Evolutionary conservation across 1,284 basidiomycete species (phyloP).

Genomic region (Moesziomyces parantarcticus): DNA sequence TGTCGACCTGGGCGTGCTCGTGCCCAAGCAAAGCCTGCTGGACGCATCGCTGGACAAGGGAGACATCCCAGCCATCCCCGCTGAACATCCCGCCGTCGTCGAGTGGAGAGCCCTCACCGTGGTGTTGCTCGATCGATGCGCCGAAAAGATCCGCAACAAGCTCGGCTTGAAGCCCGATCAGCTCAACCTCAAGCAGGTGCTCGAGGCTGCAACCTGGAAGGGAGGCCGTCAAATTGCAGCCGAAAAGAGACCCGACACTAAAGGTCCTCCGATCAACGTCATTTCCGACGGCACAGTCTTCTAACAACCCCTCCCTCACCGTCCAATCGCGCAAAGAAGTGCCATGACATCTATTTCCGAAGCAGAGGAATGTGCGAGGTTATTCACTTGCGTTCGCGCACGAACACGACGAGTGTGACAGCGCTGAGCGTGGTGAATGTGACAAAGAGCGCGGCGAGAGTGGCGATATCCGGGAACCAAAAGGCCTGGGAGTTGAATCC

Average conservation of each 20-base stretch:
- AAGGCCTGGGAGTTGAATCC: slow-evolving; percentile 56
- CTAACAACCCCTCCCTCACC: not conserved
- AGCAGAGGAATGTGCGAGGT: not conserved
- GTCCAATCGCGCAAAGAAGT: not conserved
- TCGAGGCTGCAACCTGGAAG: slow-evolving; percentile 96
- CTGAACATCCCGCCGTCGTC: slow-evolving; percentile 86
- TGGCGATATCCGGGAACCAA: slow-evolving; percentile 54
- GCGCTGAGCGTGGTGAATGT: slow-evolving; percentile 25
- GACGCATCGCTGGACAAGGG: slow-evolving; percentile 71
- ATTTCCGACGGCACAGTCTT: slow-evolving; percentile 42
- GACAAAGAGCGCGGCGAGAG: slow-evolving; percentile 32
- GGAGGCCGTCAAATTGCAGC: slow-evolving; percentile 88
- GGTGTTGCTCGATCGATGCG: slow-evolving; percentile 74
- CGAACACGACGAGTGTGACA: slow-evolving; percentile 49
- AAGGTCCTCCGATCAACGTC: slow-evolving; percentile 80
- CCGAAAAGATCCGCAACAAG: slow-evolving; percentile 31
- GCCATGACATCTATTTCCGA: not conserved
- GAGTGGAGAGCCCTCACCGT: slow-evolving; percentile 97
- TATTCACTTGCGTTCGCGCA: slow-evolving; percentile 45
- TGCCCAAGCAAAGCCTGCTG: slow-evolving; percentile 29
- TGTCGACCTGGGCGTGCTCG: slow-evolving; percentile 76
- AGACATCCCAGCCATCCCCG: slow-evolving; percentile 70
- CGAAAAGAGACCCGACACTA: slow-evolving; percentile 77
- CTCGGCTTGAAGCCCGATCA: slow-evolving; percentile 70
- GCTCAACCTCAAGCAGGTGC: slow-evolving; percentile 81